Conservation (phyloP, 768 basidiomycete species). For the Podaxis rugospora region DNA sequence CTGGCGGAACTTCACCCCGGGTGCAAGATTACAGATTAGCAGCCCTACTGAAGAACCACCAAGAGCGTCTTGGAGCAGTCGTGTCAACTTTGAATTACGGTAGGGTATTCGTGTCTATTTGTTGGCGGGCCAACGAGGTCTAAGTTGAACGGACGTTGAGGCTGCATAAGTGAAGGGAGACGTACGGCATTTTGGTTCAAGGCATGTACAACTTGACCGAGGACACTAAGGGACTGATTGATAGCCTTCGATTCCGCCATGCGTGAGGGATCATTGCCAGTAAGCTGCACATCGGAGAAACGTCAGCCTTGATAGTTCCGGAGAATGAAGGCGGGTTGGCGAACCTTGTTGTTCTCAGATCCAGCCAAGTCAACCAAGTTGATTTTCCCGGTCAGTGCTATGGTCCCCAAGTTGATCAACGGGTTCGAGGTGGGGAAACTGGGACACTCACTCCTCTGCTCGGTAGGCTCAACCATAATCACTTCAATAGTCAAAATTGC, state of each 20-base stretch:
- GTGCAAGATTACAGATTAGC: conserved; percentile 84
- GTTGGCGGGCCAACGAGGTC: neutral
- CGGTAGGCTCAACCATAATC: conserved; percentile 47
- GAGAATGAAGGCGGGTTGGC: neutral
- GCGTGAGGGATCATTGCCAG: conserved; percentile 81
- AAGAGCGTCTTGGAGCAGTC: conserved; percentile 87
- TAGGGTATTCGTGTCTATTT: conserved; percentile 76
- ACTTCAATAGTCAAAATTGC: conserved; percentile 78
- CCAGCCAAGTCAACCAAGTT: conserved; percentile 89
- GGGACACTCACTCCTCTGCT: conserved; percentile 46
- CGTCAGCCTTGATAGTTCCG: neutral
- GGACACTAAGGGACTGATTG: conserved; percentile 82
- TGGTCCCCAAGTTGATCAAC: neutral
- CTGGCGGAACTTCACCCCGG: conserved; percentile 75
- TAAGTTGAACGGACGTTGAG: neutral
- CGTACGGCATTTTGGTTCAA: conserved; percentile 67
- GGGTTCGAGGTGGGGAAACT: neutral
- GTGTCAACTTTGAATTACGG: conserved; percentile 84
- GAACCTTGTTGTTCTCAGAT: conserved; percentile 85
- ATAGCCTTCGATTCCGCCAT: conserved; percentile 89
- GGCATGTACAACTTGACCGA: conserved; percentile 86
- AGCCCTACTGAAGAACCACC: conserved; percentile 78
- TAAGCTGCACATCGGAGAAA: conserved; percentile 38
- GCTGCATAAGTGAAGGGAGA: conserved; percentile 15
- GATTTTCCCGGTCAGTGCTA: conserved; percentile 72